Evolutionary conservation across 2,329 filamentous ascomycete species (phyloP), one percentile per base, ranked within the genome.

Genomic region (Monilinia fructicola): DNA sequence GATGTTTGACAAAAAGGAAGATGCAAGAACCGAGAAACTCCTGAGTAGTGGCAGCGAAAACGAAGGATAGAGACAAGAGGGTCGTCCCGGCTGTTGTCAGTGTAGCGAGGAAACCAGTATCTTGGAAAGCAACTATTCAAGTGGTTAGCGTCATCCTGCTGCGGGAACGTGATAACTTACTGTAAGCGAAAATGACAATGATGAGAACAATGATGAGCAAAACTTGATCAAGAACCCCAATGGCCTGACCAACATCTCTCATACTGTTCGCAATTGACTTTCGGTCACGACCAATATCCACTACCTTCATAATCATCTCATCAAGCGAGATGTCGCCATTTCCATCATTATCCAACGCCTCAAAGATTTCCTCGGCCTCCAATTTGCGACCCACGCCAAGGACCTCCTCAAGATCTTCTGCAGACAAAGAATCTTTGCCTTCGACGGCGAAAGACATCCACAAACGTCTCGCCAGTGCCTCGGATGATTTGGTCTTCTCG

Each of bases 361-460:
- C 79, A 76, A 98, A 98, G 65, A 89, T 90, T 77, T 97, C 92
- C 67, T 95, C 90, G 2, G 95, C 95, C 69, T 97, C 91, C 0
- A 85, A 81, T 69, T 87, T 86, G 73, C 90, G 88, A 7, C 86
- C 85, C 0, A 85, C 80, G 2, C 94, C 94, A 67, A 99, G 88
- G 12, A 98, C 94, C 76, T 98, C 94, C 40, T 88, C 77, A 48
- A 99, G 84, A 76, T 99, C 95, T 5, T 97, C 92, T 11, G 85
- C 78, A 71, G 85, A 91, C 11, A 99, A 82, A 0, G 89, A 82
- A 52, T 97, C 92, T 67, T 88, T 88, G 73, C 92, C 93, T 78
- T 98, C 94, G 4, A 95, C 87, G 1, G 97, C 95, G 76, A 97
- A 96, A 0, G 93, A 97, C 92, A 97, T 96, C 95, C 95, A 98